Evolutionary conservation across 2,329 filamentous ascomycete genomes (phyloP), one percentile per base, ranked within the genome.

Genomic region (Falciphora oryzae): DNA sequence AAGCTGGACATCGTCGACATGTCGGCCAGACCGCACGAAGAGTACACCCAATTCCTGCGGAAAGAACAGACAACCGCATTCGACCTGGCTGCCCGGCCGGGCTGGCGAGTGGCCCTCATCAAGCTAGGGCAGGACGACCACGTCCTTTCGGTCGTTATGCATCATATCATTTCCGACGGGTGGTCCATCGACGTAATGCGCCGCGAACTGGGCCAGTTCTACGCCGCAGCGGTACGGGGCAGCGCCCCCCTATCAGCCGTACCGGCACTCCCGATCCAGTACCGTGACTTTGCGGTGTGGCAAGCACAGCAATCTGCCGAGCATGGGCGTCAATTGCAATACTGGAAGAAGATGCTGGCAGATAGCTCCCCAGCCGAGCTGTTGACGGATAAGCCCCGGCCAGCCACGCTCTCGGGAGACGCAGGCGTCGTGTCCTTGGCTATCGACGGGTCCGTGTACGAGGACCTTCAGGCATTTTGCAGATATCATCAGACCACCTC

Each of bases 401-500:
- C 58, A 8, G 58, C 27, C 25, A 31, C 32, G 29, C 58, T 31
- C 18, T 59, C 58, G 8, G 58, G 58, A n/a, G 18, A 32, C 10
- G 27, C 58, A 3, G 58, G 28, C 7, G 32, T 59, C 11, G 58
- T 59, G 25, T 3, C 11, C 8, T 5, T 59, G 28, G 27, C 16
- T 4, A 22, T 59, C n/a, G 58, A 59, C 7, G 58, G 58, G 11
- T 2, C 58, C 18, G 6, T 59, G 11, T 59, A 59, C 58, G 58
- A 59, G 25, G 25, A 59, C 58, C 28, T 59, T 4, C 28, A 29
- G 27, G 57, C 22, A 22, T 18, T 61, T 18, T 44, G 56, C 35
- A 31, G 35, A 16, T 1, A 14, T 22, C 13, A 32, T 6, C 6
- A 58, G 16, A 32, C 59, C 82, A 0, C 72, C 71, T 14, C 67